Evolutionary conservation across 2,329 filamentous ascomycete species (phyloP), one percentile per base, ranked within the genome.

Genomic region (Botrytis porri): DNA sequence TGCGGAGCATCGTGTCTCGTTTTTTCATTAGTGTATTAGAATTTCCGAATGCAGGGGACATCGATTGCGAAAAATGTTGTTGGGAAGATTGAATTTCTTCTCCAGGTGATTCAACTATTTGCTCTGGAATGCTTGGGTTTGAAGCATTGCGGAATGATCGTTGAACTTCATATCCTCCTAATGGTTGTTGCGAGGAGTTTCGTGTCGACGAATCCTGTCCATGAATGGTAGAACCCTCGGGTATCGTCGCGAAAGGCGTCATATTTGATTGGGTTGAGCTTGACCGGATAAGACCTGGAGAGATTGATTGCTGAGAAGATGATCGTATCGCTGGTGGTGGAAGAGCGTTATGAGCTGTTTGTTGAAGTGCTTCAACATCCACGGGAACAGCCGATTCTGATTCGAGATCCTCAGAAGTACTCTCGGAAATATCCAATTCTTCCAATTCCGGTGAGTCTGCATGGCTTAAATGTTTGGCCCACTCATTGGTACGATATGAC

Each of bases 401-500:
- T 37, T 79, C 75, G 54, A 77, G 77, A 18, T 79, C 82, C 77
- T 79, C 79, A 29, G 80, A 76, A 75, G 83, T 75, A 78, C 82
- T 74, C 77, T 86, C 81, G 75, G 86, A 79, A 6, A 88, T 79
- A 37, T 87, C 84, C 20, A 92, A 81, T 2, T 89, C 87, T 12
- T 93, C 90, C 0, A 87, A 82, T 65, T 90, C 87, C 1, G 94
- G 94, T 8, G 84, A 83, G 25, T 98, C 95, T 10, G 95, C 94
- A 60, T 88, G 84, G 75, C 90, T 89, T 18, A 97, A 85, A 81
- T 97, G 94, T 81, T 97, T 98, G 0, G 94, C 94, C 95, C 95
- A 98, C 83, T 98, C 95, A 76, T 97, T 97, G 2, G 94, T 98
- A 73, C 95, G 89, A 80, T 96, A 97, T 0, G 92, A 93, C 80